Conservation (phyloP, 176 grass and related monocot genomes). For the Metroxylon sagu region DNA sequence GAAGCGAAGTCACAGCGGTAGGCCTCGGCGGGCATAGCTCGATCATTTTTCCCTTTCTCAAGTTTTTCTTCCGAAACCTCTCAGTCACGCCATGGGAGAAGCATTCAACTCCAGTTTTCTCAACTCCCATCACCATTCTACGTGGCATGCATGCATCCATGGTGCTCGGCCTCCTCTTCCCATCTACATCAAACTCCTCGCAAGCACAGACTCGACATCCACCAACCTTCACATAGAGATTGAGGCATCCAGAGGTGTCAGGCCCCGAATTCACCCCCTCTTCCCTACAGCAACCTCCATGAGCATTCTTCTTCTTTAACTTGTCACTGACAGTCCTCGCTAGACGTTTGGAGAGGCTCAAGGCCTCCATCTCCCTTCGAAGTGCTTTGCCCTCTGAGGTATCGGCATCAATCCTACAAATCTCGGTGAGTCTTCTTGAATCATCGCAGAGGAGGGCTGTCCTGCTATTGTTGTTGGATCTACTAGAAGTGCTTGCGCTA, state of each 20-base stretch:
- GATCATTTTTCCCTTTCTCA: slow-evolving; percentile 14
- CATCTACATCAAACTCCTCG: slow-evolving; percentile 41
- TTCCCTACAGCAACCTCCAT: slow-evolving; percentile 6
- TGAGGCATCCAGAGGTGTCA: slow-evolving; percentile 29
- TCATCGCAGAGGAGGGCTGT: slow-evolving; percentile 29
- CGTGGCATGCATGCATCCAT: slow-evolving; percentile 24
- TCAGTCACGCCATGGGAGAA: slow-evolving; percentile 25
- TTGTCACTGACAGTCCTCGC: slow-evolving; percentile 8
- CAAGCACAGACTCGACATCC: slow-evolving; percentile 75
- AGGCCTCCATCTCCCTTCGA: slow-evolving; percentile 17
- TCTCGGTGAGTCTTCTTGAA: slow-evolving; percentile 10
- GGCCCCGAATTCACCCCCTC: slow-evolving; percentile 5
- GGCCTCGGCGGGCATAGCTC: slow-evolving; percentile 1
- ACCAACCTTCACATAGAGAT: slow-evolving; percentile 39
- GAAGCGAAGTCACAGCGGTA: slow-evolving; percentile 25
- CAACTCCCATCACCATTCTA: not conserved
- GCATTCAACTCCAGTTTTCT: slow-evolving; percentile 23
- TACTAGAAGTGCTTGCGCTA: slow-evolving; percentile 14
- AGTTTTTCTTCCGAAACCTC: slow-evolving; percentile 13
- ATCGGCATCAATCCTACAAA: not conserved
- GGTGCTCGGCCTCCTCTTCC: slow-evolving; percentile 16
- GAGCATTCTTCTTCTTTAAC: slow-evolving; percentile 12
- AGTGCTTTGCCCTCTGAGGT: slow-evolving; percentile 10
- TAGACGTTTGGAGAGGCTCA: slow-evolving; percentile 22
- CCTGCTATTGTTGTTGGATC: slow-evolving; percentile 57